These are phyloP conservation scores for Microstroma glucosiphilum DNA, from an alignment of 1,284 basidiomycete genomes.

Conservation along the genomic window DNA sequence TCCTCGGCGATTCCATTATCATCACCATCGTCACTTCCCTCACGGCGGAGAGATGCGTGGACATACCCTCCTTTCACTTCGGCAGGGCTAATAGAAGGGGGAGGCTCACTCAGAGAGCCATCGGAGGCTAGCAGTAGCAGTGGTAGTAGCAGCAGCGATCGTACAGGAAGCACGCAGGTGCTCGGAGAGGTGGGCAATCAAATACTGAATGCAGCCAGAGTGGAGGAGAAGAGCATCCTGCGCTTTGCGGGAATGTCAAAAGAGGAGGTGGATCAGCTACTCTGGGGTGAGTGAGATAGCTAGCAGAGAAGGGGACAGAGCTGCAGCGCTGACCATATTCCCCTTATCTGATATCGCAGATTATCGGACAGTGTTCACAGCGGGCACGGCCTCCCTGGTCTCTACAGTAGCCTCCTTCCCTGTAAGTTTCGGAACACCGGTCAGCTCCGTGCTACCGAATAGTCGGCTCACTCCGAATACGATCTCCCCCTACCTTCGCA, in stretches of 20 bases:
- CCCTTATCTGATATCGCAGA: slow-evolving; percentile 8
- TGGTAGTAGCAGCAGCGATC: neutral
- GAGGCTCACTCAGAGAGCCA: neutral
- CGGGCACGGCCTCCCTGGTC: slow-evolving; percentile 46
- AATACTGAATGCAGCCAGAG: neutral
- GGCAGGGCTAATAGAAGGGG: neutral
- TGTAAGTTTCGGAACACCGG: slow-evolving; percentile 10
- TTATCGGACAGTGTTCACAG: slow-evolving; percentile 44
- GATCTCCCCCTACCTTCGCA: neutral
- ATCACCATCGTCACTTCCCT: neutral
- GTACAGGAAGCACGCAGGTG: neutral
- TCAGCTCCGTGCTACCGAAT: neutral
- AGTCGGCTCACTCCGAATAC: neutral
- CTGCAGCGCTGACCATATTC: slow-evolving; percentile 1
- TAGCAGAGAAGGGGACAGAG: neutral
- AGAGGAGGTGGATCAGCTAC: slow-evolving; percentile 27
- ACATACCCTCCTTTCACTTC: neutral
- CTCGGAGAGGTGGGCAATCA: neutral
- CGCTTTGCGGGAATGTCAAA: slow-evolving; percentile 7
- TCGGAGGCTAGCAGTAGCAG: neutral
- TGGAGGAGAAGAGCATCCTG: neutral
- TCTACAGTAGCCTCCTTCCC: slow-evolving; percentile 48
- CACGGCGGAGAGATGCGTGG: neutral
- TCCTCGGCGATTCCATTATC: neutral
- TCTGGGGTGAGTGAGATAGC: slow-evolving; percentile 18